Evolutionary conservation across 202 grass and related monocot species (phyloP), one percentile per base, ranked within the genome.

Genomic region (Elaeis oleifera): DNA sequence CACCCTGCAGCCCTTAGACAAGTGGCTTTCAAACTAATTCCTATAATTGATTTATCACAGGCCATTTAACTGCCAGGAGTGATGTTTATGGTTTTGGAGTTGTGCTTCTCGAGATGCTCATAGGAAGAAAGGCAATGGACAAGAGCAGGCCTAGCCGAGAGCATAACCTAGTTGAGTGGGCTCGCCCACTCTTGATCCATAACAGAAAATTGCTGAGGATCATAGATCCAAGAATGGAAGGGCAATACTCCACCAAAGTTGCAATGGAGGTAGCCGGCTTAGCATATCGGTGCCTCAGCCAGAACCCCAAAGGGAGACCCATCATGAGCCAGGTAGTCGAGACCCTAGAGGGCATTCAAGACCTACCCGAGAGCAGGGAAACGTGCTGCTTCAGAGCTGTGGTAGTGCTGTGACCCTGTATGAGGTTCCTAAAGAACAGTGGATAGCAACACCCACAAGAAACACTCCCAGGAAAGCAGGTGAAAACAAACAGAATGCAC

Each of bases 191-290:
- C 49, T 87, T 99, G 2, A 82, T 85, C 17, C 95, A 99, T 68
- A 99, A 80, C 64, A 65, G 95, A 61, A 99, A 99, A 53, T 73
- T 99, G 5, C 86, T 99, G 49, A 94, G 80, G 57, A 94, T 99
- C 71, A 89, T 99, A 6, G 95, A 99, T 60, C 85, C 95, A 27
- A 92, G 95, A 80, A 84, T 99, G 89, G 95, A 99, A 79, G 95
- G 95, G 25, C 95, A 99, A 9, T 99, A 99, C 73, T 94, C 95
- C 1, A 84, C 78, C 49, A 94, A 94, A 64, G 82, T 82, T 6
- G 85, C 83, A 21, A 79, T 76, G n/a, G 89, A 87, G 69, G 85
- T 90, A 5, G 89, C 88, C 0, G 72, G 77, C 72, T 75, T 99
- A 28, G 78, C 85, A n/a, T 89, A 99, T 58, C 74, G 79, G 49